These are phyloP conservation scores for Nothopassalora personata DNA, from an alignment of 2,329 filamentous ascomycete genomes.

Conservation along the genomic window DNA sequence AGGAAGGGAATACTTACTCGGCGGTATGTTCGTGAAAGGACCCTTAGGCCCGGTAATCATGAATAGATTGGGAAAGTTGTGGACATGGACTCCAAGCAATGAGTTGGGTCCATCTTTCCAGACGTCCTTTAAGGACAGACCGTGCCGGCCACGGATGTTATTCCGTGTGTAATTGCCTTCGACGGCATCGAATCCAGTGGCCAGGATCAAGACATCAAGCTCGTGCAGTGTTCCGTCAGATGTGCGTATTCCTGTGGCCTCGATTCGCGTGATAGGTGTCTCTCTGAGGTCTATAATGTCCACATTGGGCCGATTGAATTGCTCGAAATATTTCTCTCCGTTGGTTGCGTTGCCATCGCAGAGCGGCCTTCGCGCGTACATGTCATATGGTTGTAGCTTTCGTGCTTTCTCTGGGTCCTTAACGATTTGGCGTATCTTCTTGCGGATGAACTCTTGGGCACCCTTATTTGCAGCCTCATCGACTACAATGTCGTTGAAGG, in stretches of 20 bases:
- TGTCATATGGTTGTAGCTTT: slow-evolving; percentile 49
- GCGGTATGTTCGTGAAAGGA: slow-evolving; percentile 37
- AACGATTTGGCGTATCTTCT: slow-evolving; percentile 48
- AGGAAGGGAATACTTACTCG: not conserved
- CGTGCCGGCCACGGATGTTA: slow-evolving; percentile 29
- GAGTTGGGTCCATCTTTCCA: slow-evolving; percentile 32
- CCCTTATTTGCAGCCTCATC: slow-evolving; percentile 47
- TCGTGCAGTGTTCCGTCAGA: slow-evolving; percentile 36
- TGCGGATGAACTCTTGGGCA: slow-evolving; percentile 52
- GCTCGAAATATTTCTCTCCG: slow-evolving; percentile 45
- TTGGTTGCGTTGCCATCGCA: slow-evolving; percentile 34
- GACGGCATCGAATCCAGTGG: slow-evolving; percentile 42
- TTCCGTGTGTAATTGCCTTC: slow-evolving; percentile 33
- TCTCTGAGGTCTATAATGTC: slow-evolving; percentile 40
- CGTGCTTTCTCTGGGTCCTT: slow-evolving; percentile 46
- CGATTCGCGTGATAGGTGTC: slow-evolving; percentile 42
- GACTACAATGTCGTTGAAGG: slow-evolving; percentile 51
- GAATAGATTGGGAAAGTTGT: slow-evolving; percentile 38
- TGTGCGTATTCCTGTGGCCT: slow-evolving; percentile 48
- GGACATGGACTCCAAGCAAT: slow-evolving; percentile 36
- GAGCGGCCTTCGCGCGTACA: slow-evolving; percentile 41
- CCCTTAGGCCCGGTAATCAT: slow-evolving; percentile 37
- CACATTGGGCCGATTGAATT: slow-evolving; percentile 40
- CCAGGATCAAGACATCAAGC: slow-evolving; percentile 43
- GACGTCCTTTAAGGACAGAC: slow-evolving; percentile 27